Base-by-base conservation (phyloP, 495 filamentous ascomycete species). In the Penicillium waksmanii region DNA sequence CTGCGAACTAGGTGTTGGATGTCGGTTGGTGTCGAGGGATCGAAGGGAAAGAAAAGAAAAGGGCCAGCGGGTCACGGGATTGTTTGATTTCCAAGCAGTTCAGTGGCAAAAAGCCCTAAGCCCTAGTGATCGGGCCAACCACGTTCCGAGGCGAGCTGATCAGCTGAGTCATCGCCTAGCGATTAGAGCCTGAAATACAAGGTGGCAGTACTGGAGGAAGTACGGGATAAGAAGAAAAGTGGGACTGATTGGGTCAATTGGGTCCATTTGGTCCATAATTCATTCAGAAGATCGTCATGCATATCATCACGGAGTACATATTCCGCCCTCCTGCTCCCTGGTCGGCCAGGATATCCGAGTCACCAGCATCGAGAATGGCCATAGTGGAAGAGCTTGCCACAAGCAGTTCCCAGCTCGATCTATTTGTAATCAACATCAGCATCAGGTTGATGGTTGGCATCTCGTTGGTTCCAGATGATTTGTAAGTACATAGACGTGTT, bases 291-390 rank as follows among this genome's bases (percentile, higher is more conserved):
- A 40, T 54, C 19, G 18, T 23, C 19, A 44, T 44, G n/a, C 17
- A 18, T 18, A 17, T 17, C 17, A 44, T 19, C 42, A 31, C 27
- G 27, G 27, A 17, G 42, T 44, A 44, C 42, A 44, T 44, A 44
- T 17, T 40, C 15, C 11, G 15, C 7, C 10, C 11, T 40, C n/a
- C n/a, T n/a, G n/a, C n/a, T 88, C 85, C 79, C 36, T 40, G 36
- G 15, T 13, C 36, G 5, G 36, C 85, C 67, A 98, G 84, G 77
- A 98, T 97, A 81, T 98, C 94, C 36, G 90, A 94, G 86, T 97
- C 95, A 88, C 94, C 94, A 75, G 92, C 93, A 80, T 97, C 93
- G 44, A 97, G 78, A 74, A 97, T 87, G 60, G 93, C 87, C 91
- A 97, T 96, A 72, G 92, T 96, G 53, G 88, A 74, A 79, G 23